These are phyloP conservation scores for Coniella lustricola DNA, from an alignment of 2,329 filamentous ascomycete genomes.

Conservation along the genomic window DNA sequence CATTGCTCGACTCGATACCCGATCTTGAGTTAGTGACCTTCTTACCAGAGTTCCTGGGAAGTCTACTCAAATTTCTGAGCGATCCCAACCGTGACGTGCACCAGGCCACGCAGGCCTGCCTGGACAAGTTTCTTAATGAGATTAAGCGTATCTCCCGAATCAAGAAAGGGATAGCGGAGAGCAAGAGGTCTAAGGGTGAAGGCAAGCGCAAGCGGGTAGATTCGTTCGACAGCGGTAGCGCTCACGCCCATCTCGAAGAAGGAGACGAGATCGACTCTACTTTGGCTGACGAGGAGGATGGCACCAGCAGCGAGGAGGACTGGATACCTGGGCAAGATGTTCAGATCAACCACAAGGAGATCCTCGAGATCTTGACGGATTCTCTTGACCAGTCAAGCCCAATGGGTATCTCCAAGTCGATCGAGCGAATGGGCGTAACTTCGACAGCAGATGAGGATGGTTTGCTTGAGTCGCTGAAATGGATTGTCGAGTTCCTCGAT, in stretches of 20 bases:
- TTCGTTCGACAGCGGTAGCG: slow-evolving; percentile 60
- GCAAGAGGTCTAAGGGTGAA: slow-evolving; percentile 62
- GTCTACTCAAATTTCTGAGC: slow-evolving; percentile 83
- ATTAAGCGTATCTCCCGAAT: slow-evolving; percentile 91
- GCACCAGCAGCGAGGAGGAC: slow-evolving; percentile 70
- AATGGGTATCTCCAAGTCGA: slow-evolving; percentile 1
- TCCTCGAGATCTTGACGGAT: slow-evolving; percentile 83
- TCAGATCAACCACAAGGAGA: slow-evolving; percentile 84
- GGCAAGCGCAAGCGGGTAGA: slow-evolving; percentile 63
- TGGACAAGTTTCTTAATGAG: slow-evolving; percentile 86
- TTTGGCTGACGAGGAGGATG: slow-evolving; percentile 49
- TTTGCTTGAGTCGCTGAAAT: slow-evolving; percentile 80
- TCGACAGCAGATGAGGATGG: slow-evolving; percentile 70
- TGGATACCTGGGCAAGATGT: slow-evolving; percentile 98
- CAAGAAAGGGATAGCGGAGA: slow-evolving; percentile 87
- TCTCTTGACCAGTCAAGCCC: slow-evolving; percentile 56
- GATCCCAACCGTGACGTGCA: slow-evolving; percentile 93
- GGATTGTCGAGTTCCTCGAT: slow-evolving; percentile 94
- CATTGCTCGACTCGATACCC: slow-evolving; percentile 88
- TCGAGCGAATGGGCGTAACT: slow-evolving; percentile 6
- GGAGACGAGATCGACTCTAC: slow-evolving; percentile 54
- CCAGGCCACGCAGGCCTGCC: slow-evolving; percentile 77
- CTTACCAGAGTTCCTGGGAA: slow-evolving; percentile 83
- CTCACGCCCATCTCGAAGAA: slow-evolving; percentile 50
- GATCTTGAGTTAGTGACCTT: slow-evolving; percentile 92